Evolutionary conservation across 208 protist genomes (phyloP).

Genomic region (Wallacemonas rigidus): DNA sequence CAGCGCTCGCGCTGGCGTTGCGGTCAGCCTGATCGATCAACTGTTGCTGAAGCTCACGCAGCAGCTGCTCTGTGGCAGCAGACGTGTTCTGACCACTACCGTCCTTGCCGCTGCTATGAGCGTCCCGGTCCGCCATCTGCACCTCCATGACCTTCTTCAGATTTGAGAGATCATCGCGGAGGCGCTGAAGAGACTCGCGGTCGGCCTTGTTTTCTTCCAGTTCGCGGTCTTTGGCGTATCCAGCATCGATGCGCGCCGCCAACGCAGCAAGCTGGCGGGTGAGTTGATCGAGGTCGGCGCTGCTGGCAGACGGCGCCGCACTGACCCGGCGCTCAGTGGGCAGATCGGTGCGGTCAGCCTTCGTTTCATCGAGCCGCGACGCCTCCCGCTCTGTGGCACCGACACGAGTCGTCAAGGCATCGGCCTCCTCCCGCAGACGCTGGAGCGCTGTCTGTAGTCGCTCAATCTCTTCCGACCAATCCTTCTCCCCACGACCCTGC

Average conservation of each 20-base stretch:
- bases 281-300: slow-evolving; percentile 35
- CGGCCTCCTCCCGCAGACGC: slow-evolving; percentile 37
- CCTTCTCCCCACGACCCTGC: slow-evolving; percentile 36
- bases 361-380: slow-evolving; percentile 48
- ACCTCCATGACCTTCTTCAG: slow-evolving; percentile 63
- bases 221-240: slow-evolving; percentile 1
- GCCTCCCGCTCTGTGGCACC: slow-evolving; percentile 29
- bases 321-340: slow-evolving; percentile 9
- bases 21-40: slow-evolving; percentile 45
- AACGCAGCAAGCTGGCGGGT: slow-evolving; percentile 33
- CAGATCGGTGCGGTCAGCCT: slow-evolving; percentile 47
- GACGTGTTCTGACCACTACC: slow-evolving; percentile 13
- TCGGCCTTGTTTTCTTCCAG: slow-evolving; percentile 78
- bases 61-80: slow-evolving; percentile 34
- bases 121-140: slow-evolving; percentile 15
- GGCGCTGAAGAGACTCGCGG: slow-evolving; percentile 54
- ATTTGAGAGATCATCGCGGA: slow-evolving; percentile 68
- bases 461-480: slow-evolving; percentile 55
- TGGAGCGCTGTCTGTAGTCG: slow-evolving; percentile 36
- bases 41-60: slow-evolving; percentile 73
- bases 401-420: slow-evolving; percentile 29
- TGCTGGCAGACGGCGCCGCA: slow-evolving; percentile 15
- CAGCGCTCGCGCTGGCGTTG: slow-evolving; percentile 1
- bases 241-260: slow-evolving; percentile 26
- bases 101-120: slow-evolving; percentile 11